Percentiles rank a stretch among this genome's conserved stretches.
phyloP scores from a whole-genome alignment of 2,329 filamentous ascomycete genomes.

The Fusarium musae region DNA sequence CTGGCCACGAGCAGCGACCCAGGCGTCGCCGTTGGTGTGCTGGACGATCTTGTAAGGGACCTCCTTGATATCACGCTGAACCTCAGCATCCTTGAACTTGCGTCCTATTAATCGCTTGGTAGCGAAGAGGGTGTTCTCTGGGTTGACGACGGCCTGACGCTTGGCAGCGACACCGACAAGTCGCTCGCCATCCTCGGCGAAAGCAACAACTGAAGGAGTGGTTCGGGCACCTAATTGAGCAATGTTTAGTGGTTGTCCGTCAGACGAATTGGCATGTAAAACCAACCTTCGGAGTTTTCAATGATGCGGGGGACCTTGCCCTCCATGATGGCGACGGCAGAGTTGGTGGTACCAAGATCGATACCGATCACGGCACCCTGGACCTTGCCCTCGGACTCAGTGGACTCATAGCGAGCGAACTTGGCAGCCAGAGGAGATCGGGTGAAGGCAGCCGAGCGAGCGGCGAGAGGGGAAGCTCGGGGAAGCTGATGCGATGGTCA shows the following conservation, averaged over 20 bases:
- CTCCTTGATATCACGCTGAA: constrained; percentile 96
- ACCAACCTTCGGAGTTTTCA: constrained; percentile 91
- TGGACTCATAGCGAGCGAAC: constrained; percentile 82
- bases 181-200: constrained; percentile 94
- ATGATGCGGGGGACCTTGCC: constrained; percentile 96
- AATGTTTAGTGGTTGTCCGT: constrained; percentile 6
- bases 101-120: constrained; percentile 99
- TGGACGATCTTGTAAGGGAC: constrained; percentile 99
- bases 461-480: constrained; percentile 75
- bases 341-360: constrained; percentile 98
- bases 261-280: constrained; percentile 14
- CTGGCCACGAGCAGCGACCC: constrained; percentile 92
- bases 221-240: constrained; percentile 51
- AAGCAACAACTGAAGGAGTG: constrained; percentile 86
- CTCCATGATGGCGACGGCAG: constrained; percentile 97
- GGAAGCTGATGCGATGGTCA: constrained; percentile 69
- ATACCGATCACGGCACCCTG: constrained; percentile 98
- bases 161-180: constrained; percentile 97
- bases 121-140: constrained; percentile 97
- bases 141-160: constrained; percentile 98
- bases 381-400: constrained; percentile 73
- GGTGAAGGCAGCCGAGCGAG: constrained; percentile 73
- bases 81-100: constrained; percentile 93
- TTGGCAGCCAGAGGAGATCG: constrained; percentile 77
- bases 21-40: constrained; percentile 95